phyloP scores from a whole-genome alignment of 225 moss, liverwort and hornwort species.

The Asterella californica region DNA sequence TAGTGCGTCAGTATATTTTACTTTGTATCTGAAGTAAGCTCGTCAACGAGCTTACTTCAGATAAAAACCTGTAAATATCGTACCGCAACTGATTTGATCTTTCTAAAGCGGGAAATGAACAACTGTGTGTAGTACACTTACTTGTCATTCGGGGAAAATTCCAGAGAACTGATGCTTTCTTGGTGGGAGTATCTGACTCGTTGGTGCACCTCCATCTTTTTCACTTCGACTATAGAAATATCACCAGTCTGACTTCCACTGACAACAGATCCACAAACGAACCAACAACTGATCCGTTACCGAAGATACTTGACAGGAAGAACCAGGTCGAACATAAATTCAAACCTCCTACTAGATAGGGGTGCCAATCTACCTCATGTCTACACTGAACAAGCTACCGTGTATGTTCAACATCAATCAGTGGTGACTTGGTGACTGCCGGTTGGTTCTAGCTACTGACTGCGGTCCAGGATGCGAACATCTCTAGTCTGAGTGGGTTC shows the following conservation, averaged over 20 bases:
- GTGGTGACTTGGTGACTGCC: too few relatives aligned
- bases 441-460: too few relatives aligned
- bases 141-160: slow-evolving; percentile 44
- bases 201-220: slow-evolving; percentile 36
- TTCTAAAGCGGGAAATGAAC: not conserved
- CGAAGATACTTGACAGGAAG: not conserved
- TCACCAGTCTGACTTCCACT: slow-evolving; percentile 37
- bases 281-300: not conserved
- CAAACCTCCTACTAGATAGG: not conserved
- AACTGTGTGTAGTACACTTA: slow-evolving; percentile 6
- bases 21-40: too few relatives aligned
- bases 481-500: too few relatives aligned
- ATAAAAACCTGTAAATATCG: not conserved
- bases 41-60: too few relatives aligned
- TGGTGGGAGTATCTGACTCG: slow-evolving; percentile 27
- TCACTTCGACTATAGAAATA: slow-evolving; percentile 28
- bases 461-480: too few relatives aligned
- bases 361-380: not conserved
- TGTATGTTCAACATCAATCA: not conserved
- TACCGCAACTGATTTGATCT: not conserved
- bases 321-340: too few relatives aligned
- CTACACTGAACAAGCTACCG: not conserved
- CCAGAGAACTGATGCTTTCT: slow-evolving; percentile 20
- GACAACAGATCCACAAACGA: not conserved
- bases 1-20: not conserved